These are phyloP conservation scores for Blastobotrys americana DNA, from an alignment of 805 yeast species.

Conservation along the genomic window DNA sequence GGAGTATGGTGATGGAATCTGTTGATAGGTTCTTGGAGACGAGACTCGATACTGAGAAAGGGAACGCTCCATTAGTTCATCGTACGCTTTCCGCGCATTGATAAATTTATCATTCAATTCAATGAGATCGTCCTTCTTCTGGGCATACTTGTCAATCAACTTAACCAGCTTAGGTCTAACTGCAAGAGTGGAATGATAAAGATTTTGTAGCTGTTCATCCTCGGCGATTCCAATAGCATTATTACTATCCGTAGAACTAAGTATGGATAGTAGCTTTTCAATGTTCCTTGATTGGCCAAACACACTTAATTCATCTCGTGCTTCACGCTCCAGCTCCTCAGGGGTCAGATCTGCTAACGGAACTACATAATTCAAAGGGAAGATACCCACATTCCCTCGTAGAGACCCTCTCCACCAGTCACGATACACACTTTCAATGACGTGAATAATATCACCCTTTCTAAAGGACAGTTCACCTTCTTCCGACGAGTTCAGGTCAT, in stretches of 20 bases:
- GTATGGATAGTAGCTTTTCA: slow-evolving; percentile 58
- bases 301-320: slow-evolving; percentile 44
- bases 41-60: slow-evolving; percentile 21
- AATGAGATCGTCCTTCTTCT: slow-evolving; percentile 68
- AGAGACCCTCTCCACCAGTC: slow-evolving; percentile 96
- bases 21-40: slow-evolving; percentile 2
- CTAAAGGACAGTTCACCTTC: slow-evolving; percentile 82
- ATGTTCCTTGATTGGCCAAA: slow-evolving; percentile 52
- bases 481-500: slow-evolving; percentile 70
- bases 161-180: slow-evolving; percentile 68
- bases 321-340: slow-evolving; percentile 48
- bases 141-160: slow-evolving; percentile 68
- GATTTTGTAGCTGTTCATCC: slow-evolving; percentile 60
- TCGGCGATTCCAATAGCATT: slow-evolving; percentile 36
- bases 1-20: not conserved
- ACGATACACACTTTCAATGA: slow-evolving; percentile 76
- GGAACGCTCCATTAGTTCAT: slow-evolving; percentile 55
- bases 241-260: slow-evolving; percentile 35
- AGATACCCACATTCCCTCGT: slow-evolving; percentile 74
- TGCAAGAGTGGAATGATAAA: slow-evolving; percentile 66
- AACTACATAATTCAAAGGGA: slow-evolving; percentile 87
- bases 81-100: slow-evolving; percentile 62
- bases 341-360: slow-evolving; percentile 62
- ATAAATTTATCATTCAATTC: slow-evolving; percentile 64
- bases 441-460: slow-evolving; percentile 81